phyloP scores from a whole-genome alignment of 2,329 filamentous ascomycete species.

The Lecanosticta acicola region DNA sequence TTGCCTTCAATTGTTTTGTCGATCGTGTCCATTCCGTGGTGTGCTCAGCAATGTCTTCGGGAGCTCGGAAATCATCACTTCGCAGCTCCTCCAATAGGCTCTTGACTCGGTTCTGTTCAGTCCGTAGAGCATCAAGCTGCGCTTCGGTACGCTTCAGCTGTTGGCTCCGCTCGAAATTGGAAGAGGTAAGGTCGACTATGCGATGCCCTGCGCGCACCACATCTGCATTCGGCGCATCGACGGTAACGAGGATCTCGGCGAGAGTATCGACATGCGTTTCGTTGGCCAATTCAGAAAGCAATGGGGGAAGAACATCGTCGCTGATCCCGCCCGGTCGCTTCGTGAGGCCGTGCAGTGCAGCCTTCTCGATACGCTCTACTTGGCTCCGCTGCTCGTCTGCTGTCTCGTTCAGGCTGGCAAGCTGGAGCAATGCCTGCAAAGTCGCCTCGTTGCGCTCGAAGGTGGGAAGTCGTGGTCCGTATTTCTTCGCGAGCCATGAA shows the following conservation, averaged over 20 bases:
- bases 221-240: conserved; percentile 31
- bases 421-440: conserved; percentile 64
- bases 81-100: conserved; percentile 21
- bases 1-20: conserved; percentile 60
- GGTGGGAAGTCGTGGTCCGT: conserved; percentile 57
- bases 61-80: conserved; percentile 37
- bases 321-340: conserved; percentile 13
- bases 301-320: conserved; percentile 17
- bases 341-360: conserved; percentile 52
- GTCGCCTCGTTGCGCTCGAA: conserved; percentile 89
- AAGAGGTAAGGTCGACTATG: conserved; percentile 13
- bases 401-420: conserved; percentile 70
- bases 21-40: conserved; percentile 70
- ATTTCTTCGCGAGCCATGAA: conserved; percentile 70
- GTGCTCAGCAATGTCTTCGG: conserved; percentile 56
- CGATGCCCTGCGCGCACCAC: conserved; percentile 22
- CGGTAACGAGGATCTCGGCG: conserved; percentile 34
- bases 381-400: conserved; percentile 65
- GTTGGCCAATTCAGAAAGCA: conserved; percentile 25
- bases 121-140: conserved; percentile 23
- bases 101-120: conserved; percentile 20
- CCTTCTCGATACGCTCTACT: conserved; percentile 54
- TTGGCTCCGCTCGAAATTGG: conserved; percentile 26
- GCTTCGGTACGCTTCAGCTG: conserved; percentile 22
- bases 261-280: conserved; percentile 30